Base-by-base conservation (phyloP, 2,329 filamentous ascomycete species). In the Penicillium corylophilum region DNA sequence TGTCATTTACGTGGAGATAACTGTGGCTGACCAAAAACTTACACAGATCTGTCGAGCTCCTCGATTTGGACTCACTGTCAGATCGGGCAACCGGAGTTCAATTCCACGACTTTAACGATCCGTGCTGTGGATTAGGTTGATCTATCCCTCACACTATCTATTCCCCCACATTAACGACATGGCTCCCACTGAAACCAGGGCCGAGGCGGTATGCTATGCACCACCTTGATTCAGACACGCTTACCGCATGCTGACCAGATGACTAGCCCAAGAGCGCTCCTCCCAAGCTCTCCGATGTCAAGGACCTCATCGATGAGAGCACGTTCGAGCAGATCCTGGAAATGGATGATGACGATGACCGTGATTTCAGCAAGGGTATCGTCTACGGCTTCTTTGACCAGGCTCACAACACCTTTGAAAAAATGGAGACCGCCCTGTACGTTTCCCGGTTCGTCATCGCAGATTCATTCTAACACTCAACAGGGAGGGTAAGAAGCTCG, bases 311-410 rank as follows among this genome's bases (percentile, higher is more conserved):
- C 73, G 93, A 97, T 71, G 76, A 79, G 55, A 71, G 74, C 49
- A 95, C 91, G 50, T 99, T 99, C 66, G 85, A 87, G 64, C 94
- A 97, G 78, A 97, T 99, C 70, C 83, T 97, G 57, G 94, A 97
- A 74, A 96, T 99, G 93, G 94, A 99, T 71, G 94, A 97, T 59
- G 88, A 89, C 59, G 87, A 86, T 10, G 88, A 93, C 58, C 82
- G 86, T 63, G 90, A 96, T 44, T 97, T 97, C 79, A 95, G 89
- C 75, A 83, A 80, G 64, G 87, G 88, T 54, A 92, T 99, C 60
- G 92, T 97, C 44, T 87, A 85, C 68, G 90, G 90, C 55, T 99
- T 96, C 78, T 95, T 97, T 63, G 86, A 90, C 16, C 94, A 99
- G 76, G 93, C 91, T 33, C 83, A 91, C 61, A 81, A 83, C 61